These are phyloP conservation scores for Talaromyces ruber DNA, from an alignment of 495 filamentous ascomycete genomes.

Conservation along the genomic window DNA sequence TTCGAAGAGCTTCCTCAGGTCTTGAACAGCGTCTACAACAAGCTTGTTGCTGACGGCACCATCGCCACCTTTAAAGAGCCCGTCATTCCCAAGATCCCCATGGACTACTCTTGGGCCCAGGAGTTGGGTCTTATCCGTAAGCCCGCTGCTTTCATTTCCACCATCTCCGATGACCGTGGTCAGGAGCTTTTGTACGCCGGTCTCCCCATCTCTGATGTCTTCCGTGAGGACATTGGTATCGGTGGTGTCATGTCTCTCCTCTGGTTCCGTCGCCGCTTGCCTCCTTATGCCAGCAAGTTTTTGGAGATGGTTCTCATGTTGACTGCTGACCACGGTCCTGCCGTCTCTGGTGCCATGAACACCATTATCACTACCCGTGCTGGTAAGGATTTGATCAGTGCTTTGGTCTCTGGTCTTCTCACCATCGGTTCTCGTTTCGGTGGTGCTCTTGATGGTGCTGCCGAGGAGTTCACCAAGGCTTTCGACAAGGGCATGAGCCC, in stretches of 20 bases:
- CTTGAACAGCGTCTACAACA: constrained; percentile 73
- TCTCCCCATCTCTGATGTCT: constrained; percentile 99
- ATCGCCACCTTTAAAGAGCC: constrained; percentile 85
- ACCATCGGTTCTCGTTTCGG: constrained; percentile 98
- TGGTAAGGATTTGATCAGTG: constrained; percentile 94
- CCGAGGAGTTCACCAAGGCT: constrained; percentile 96
- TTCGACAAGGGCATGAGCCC: constrained; percentile 97
- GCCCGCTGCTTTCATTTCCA: constrained; percentile 98
- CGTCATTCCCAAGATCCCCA: constrained; percentile 94
- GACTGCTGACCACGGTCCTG: constrained; percentile 97
- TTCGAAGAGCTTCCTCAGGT: constrained; percentile 87
- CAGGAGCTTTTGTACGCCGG: constrained; percentile 98
- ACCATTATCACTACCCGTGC: constrained; percentile 99
- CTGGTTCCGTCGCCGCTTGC: constrained; percentile 98
- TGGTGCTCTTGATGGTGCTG: constrained; percentile 95
- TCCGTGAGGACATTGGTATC: constrained; percentile 97
- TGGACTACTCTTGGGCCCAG: constrained; percentile 99
- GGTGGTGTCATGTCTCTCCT: constrained; percentile 99
- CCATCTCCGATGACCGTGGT: constrained; percentile 98
- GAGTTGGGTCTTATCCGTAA: constrained; percentile 99
- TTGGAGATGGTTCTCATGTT: constrained; percentile 99
- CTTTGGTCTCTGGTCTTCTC: constrained; percentile 90
- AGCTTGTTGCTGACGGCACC: constrained; percentile 70
- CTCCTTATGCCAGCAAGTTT: constrained; percentile 95
- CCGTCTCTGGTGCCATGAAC: constrained; percentile 99